A percentile compares a stretch with the other conserved stretches of the same genome.
Conservation (phyloP, 2,329 filamentous ascomycete genomes). For the Colletotrichum sp. region DNA sequence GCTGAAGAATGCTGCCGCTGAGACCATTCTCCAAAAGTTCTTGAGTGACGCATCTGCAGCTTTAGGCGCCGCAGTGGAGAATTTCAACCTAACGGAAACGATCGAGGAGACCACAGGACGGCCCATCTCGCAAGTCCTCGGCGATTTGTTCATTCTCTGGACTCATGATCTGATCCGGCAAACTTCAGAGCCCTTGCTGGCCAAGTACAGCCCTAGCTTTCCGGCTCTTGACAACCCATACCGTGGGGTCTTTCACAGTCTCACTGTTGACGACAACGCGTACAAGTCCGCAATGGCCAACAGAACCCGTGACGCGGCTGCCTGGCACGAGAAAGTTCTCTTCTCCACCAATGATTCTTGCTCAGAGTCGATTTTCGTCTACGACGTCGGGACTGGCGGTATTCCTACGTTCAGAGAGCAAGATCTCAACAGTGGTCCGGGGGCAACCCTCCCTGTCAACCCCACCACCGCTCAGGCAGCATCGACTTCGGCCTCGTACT, state of each 20-base stretch:
- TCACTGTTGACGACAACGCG: not conserved
- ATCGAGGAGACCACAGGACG: not conserved
- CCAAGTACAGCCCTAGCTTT: not conserved
- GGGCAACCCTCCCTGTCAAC: constrained; percentile 26
- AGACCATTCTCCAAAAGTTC: constrained; percentile 37
- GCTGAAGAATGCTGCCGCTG: not conserved
- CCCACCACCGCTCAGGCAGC: constrained; percentile 27
- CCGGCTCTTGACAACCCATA: not conserved
- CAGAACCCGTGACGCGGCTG: not conserved
- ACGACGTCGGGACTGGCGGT: constrained; percentile 47
- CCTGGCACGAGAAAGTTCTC: not conserved
- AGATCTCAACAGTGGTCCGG: constrained; percentile 31
- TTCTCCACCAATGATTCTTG: constrained; percentile 22
- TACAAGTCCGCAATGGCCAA: not conserved
- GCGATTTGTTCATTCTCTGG: not conserved
- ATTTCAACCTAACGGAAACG: constrained; percentile 40
- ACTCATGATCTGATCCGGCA: not conserved
- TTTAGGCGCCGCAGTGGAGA: constrained; percentile 40
- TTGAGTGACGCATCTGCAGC: constrained; percentile 36
- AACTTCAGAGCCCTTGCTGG: not conserved
- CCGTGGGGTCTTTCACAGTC: not conserved
- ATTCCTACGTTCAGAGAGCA: constrained; percentile 42
- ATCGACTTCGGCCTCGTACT: constrained; percentile 24
- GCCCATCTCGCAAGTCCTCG: not conserved
- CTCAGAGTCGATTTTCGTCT: constrained; percentile 43